Conservation (phyloP, 768 basidiomycete species). For the Strobilomyces dryophilus region DNA sequence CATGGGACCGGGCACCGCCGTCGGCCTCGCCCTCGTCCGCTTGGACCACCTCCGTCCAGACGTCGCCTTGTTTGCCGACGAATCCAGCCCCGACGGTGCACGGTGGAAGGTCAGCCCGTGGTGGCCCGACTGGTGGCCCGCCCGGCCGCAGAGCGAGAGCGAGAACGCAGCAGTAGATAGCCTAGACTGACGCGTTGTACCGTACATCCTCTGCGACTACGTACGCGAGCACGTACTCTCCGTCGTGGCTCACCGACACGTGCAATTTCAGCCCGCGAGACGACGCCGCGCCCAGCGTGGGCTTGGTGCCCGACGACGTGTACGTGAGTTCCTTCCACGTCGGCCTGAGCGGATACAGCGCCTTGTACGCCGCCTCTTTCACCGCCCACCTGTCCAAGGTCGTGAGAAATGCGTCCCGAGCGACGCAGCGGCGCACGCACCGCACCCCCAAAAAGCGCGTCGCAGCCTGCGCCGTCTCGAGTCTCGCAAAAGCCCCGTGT, state of each 20-base stretch:
- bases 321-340: slow-evolving; percentile 77
- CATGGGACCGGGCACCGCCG: slow-evolving; percentile 29
- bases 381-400: slow-evolving; percentile 59
- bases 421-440: slow-evolving; percentile 32
- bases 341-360: slow-evolving; percentile 62
- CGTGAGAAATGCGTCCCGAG: not conserved
- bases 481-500: slow-evolving; percentile 33
- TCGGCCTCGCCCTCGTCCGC: slow-evolving; percentile 78
- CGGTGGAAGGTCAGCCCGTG: slow-evolving; percentile 51
- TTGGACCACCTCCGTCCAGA: slow-evolving; percentile 56
- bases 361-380: slow-evolving; percentile 88
- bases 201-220: slow-evolving; percentile 52
- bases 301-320: slow-evolving; percentile 35
- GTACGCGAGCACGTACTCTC: slow-evolving; percentile 66
- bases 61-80: slow-evolving; percentile 17
- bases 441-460: slow-evolving; percentile 67
- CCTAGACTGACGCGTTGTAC: slow-evolving; percentile 12
- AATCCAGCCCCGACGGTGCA: slow-evolving; percentile 10
- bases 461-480: not conserved
- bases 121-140: slow-evolving; percentile 69
- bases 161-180: slow-evolving; percentile 7
- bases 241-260: slow-evolving; percentile 79
- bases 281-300: slow-evolving; percentile 30
- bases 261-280: slow-evolving; percentile 39
- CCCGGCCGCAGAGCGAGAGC: slow-evolving; percentile 16